Conservation (phyloP, 164 flowering plant genomes). For the Sextonia rubra region DNA sequence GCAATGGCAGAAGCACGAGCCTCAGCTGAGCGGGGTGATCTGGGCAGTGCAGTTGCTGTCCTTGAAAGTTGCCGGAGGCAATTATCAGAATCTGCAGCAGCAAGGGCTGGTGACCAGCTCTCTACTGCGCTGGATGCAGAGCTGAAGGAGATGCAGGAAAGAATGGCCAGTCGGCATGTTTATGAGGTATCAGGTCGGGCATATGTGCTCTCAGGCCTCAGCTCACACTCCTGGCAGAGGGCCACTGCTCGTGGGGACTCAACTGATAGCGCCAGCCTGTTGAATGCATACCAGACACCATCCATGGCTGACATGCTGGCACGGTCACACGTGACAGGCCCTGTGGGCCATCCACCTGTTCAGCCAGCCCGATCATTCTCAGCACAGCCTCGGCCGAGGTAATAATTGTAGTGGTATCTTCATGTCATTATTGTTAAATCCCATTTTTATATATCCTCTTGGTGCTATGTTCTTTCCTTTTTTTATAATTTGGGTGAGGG, state of each 20-base stretch:
- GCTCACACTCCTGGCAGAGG: conserved; percentile 97
- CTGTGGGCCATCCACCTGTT: conserved; percentile 24
- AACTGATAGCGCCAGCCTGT: conserved; percentile 49
- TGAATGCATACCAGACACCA: conserved; percentile 81
- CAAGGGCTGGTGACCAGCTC: conserved; percentile 57
- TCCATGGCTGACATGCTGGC: conserved; percentile 87
- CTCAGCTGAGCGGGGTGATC: conserved; percentile 73
- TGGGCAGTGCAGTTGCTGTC: conserved; percentile 56
- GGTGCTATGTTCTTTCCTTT: conserved; percentile 14
- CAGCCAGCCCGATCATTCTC: conserved; percentile 44
- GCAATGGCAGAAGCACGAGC: conserved; percentile 72
- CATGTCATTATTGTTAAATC: conserved; percentile 11
- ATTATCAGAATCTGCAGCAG: conserved; percentile 48
- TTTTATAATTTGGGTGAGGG: conserved; percentile 15
- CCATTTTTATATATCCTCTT: conserved; percentile 8
- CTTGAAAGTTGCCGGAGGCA: conserved; percentile 49
- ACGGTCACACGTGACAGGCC: conserved; percentile 53
- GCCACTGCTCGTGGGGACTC: conserved; percentile 94
- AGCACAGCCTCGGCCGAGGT: conserved; percentile 46
- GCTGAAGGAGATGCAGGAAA: conserved; percentile 81
- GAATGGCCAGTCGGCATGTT: conserved; percentile 69
- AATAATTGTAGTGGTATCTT: conserved; percentile 5
- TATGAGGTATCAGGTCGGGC: conserved; percentile 91
- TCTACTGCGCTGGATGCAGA: conserved; percentile 66
- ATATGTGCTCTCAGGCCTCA: conserved; percentile 85